Base-by-base conservation (phyloP, 2,329 filamentous ascomycete genomes). In the Alternaria conjuncta region DNA sequence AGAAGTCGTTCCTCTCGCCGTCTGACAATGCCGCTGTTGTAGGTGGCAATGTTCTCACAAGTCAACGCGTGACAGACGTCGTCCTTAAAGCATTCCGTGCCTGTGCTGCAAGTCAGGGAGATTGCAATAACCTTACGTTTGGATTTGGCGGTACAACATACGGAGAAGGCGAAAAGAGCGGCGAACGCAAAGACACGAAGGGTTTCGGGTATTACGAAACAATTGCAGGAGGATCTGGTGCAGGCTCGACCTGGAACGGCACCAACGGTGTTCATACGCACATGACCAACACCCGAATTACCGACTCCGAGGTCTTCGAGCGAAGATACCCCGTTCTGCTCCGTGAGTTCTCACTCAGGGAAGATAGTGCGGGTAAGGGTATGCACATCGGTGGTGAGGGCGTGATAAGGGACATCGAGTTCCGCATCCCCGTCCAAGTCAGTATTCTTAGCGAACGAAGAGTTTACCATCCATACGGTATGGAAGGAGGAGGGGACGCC, bases 191-290 rank as follows among this genome's bases (percentile, higher is more conserved):
- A 58, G 84, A 86, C n/a, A 84, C 88, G n/a, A 88, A 88, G 36
- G 92, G 92, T 0, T 96, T 96, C 75, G 92, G 92, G 10, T 96
- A 95, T 83, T 95, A 95, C 78, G 92, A 96, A 79, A 95, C 92
- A 6, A 94, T 96, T 66, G 90, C 90, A 0, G 92, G 92, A 43
- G 92, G 92, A 0, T 88, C 86, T 43, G 92, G 92, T 26, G 92
- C 92, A 0, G 92, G 92, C 0, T 86, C 89, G 0, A 84, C 84
- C 13, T 94, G 92, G 92, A 84, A 90, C 64, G 92, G 92, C 41
- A 90, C 90, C 11, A 88, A 84, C 56, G 92, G 91, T 15, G 91
- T 94, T n/a, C 91, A 95, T 76, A 91, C 88, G 2, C 91, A 95
- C 80, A 94, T 94, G 90, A 95, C 92, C 7, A 96, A 96, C 78